Conservation (phyloP, 208 protist species). For the Crithidia brevicula region DNA sequence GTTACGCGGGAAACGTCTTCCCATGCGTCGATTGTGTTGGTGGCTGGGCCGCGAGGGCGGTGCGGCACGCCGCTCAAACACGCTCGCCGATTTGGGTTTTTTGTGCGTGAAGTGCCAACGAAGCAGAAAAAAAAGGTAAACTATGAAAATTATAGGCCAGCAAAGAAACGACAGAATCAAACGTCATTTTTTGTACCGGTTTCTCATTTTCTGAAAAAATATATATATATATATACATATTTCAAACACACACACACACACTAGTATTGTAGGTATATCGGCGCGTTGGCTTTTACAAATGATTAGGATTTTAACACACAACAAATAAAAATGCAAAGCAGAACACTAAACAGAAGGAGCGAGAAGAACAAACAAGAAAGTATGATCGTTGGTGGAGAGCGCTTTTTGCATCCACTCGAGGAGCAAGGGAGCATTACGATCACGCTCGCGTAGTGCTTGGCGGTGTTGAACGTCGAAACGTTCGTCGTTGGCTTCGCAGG, state of each 20-base stretch:
- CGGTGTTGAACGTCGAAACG: no score
- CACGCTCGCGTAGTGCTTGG: no score
- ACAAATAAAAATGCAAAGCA: conserved; percentile 7
- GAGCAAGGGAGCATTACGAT: no score
- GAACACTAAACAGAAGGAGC: background rate
- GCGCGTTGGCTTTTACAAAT: conserved; percentile 22
- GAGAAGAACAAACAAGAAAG: no score
- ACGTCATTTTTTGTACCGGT: background rate
- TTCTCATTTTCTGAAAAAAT: background rate
- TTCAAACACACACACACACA: conserved; percentile 5
- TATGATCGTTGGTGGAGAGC: no score
- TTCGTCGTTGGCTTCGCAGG: no score
- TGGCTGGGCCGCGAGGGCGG: background rate
- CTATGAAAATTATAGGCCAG: background rate
- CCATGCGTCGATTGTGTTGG: background rate
- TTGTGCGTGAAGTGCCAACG: background rate
- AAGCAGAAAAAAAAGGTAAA: background rate
- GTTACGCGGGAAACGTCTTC: background rate
- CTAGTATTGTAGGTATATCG: conserved; percentile 28
- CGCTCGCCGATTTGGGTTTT: background rate
- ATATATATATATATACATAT: background rate
- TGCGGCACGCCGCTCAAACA: background rate
- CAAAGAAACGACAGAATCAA: background rate
- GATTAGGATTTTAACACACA: conserved; percentile 16
- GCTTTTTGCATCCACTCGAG: no score